Evolutionary conservation across 331 rosid genomes (phyloP).

Genomic region (Spiraea crenata): DNA sequence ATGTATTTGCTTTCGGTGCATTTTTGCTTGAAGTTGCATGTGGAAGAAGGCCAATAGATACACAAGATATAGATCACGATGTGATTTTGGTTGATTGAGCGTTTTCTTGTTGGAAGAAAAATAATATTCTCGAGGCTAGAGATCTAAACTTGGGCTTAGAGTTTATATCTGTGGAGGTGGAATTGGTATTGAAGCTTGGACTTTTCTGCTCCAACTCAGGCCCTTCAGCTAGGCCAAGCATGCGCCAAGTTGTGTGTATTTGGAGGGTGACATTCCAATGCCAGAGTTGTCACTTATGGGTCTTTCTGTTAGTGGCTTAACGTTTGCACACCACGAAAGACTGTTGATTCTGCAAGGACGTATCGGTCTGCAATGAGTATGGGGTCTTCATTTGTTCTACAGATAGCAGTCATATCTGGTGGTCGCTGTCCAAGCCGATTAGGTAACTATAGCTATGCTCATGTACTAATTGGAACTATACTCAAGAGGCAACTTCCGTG

Average conservation of each 20-base stretch:
- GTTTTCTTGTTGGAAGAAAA: constrained; percentile 12
- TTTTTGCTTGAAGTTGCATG: constrained; percentile 41
- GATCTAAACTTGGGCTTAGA: constrained; percentile 22
- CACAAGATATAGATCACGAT: constrained; percentile 8
- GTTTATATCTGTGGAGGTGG: constrained; percentile 21
- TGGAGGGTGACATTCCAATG: constrained; percentile 27
- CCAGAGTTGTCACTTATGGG: constrained; percentile 28
- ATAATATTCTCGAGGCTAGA: constrained; percentile 16
- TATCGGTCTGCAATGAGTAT: constrained; percentile 32
- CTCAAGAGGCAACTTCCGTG: too few species aligned
- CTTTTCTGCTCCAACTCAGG: constrained; percentile 31
- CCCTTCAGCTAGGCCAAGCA: constrained; percentile 29
- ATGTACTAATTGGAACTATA: too few species aligned
- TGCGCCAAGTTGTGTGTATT: constrained; percentile 34
- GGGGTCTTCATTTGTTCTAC: constrained; percentile 34
- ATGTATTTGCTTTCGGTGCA: constrained; percentile 30
- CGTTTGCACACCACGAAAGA: constrained; percentile 21
- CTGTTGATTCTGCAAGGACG: constrained; percentile 38
- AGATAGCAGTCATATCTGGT: constrained; percentile 48
- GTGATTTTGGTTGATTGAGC: constrained; percentile 34
- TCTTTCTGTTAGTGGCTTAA: constrained; percentile 27
- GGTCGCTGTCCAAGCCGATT: constrained; percentile 33
- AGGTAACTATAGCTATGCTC: neutral
- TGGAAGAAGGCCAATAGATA: constrained; percentile 36
- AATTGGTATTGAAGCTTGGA: constrained; percentile 37